Evolutionary conservation across 2,329 filamentous ascomycete species (phyloP).

Genomic region (Trichoderma gracile): DNA sequence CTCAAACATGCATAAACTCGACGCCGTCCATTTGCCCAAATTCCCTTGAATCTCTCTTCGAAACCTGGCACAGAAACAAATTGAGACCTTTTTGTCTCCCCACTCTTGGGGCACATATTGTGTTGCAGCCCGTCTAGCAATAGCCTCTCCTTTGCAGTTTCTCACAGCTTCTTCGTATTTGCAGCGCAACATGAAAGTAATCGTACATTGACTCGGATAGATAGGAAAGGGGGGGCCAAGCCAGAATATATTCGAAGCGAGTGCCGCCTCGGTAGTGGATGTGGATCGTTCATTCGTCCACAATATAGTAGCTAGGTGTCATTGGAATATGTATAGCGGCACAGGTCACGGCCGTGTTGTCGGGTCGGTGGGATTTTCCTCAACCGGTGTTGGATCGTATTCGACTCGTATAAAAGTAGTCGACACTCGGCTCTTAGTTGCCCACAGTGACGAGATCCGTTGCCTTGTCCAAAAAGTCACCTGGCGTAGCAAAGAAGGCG

Average conservation of each 20-base stretch:
- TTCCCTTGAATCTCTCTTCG: no score
- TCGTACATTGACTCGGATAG: slow-evolving; percentile 9
- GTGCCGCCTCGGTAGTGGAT: background rate
- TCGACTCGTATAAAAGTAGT: background rate
- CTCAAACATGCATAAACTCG: no score
- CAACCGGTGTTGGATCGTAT: background rate
- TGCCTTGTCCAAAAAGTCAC: slow-evolving; percentile 47
- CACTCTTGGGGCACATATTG: background rate
- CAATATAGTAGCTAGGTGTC: background rate
- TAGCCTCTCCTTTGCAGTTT: background rate
- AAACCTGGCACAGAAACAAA: background rate
- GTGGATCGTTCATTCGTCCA: background rate
- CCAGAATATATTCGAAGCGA: background rate
- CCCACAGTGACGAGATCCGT: slow-evolving; percentile 2
- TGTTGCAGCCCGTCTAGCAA: background rate
- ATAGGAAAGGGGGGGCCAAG: background rate
- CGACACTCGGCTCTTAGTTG: background rate
- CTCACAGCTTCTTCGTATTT: background rate
- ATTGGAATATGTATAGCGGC: background rate
- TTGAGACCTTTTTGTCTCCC: background rate
- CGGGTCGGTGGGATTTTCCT: background rate
- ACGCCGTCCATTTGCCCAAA: no score
- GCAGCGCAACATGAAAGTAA: background rate
- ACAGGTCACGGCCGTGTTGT: background rate
- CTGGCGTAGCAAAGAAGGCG: slow-evolving; percentile 59